These are phyloP conservation scores for Rhizophora apiculata DNA, from an alignment of 345 rosid genomes.

Conservation along the genomic window DNA sequence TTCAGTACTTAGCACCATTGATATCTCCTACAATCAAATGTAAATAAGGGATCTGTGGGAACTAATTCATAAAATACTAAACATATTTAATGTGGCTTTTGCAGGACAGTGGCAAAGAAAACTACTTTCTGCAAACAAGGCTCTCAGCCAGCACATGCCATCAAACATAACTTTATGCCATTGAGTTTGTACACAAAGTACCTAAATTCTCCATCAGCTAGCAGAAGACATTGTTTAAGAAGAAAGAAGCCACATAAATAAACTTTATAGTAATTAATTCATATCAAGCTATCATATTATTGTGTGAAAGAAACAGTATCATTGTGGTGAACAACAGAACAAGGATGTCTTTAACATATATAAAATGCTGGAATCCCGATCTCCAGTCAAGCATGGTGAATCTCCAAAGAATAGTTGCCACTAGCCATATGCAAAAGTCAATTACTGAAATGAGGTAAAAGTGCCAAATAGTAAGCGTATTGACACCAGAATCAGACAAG, in stretches of 20 bases:
- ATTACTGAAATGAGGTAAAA: neutral
- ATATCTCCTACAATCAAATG: conserved; percentile 53
- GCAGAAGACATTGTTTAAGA: neutral
- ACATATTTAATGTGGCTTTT: neutral
- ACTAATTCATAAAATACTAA: neutral
- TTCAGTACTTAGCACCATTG: conserved; percentile 72
- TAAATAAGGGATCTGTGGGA: conserved; percentile 9
- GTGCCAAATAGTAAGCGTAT: neutral
- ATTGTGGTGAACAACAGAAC: neutral
- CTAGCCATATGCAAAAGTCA: neutral
- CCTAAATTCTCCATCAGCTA: neutral
- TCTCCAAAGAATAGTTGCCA: neutral
- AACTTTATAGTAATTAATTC: neutral
- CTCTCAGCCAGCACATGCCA: neutral
- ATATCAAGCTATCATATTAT: neutral
- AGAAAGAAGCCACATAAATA: neutral
- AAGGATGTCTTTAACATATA: neutral
- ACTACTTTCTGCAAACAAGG: conserved; percentile 1
- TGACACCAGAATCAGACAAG: neutral
- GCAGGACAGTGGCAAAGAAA: conserved; percentile 7
- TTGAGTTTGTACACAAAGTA: neutral
- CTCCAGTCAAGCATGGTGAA: neutral
- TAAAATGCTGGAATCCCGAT: neutral
- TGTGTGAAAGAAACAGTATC: neutral
- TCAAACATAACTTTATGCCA: neutral